Conservation (phyloP, 2,329 filamentous ascomycete species). For the Pseudofabraea citricarpa region DNA sequence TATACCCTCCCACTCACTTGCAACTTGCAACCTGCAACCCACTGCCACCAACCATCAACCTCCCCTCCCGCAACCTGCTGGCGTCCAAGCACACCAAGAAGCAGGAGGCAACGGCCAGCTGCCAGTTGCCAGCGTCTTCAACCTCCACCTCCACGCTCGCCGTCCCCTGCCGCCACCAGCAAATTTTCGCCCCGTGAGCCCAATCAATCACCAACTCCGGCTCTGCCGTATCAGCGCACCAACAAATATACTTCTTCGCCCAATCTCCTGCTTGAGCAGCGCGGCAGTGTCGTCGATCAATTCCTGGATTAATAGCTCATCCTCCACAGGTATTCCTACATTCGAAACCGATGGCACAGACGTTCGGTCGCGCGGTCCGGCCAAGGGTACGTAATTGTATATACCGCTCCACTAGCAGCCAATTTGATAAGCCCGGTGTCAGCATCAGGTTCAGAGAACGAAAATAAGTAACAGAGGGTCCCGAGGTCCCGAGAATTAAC, state of each 20-base stretch:
- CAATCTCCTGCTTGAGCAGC: constrained; percentile 34
- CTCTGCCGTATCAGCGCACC: constrained; percentile 47
- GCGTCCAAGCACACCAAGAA: too few species aligned
- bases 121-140: too few species aligned
- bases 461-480: too few species aligned
- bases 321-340: background rate
- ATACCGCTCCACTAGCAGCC: constrained; percentile 30
- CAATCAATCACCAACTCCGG: constrained; percentile 47
- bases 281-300: background rate
- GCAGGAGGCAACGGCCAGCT: too few species aligned
- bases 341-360: too few species aligned
- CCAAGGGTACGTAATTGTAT: background rate
- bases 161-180: constrained; percentile 41
- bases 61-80: too few species aligned
- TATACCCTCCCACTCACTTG: too few species aligned
- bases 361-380: background rate
- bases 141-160: too few species aligned
- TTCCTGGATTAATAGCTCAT: background rate
- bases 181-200: constrained; percentile 36
- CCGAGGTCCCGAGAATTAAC: constrained; percentile 45
- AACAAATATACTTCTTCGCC: constrained; percentile 45
- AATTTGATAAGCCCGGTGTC: constrained; percentile 43
- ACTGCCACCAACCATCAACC: too few species aligned
- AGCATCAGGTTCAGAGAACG: constrained; percentile 48
- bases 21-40: too few species aligned